Conservation (phyloP, 2,329 filamentous ascomycete species). For the Colletotrichum camelliae region DNA sequence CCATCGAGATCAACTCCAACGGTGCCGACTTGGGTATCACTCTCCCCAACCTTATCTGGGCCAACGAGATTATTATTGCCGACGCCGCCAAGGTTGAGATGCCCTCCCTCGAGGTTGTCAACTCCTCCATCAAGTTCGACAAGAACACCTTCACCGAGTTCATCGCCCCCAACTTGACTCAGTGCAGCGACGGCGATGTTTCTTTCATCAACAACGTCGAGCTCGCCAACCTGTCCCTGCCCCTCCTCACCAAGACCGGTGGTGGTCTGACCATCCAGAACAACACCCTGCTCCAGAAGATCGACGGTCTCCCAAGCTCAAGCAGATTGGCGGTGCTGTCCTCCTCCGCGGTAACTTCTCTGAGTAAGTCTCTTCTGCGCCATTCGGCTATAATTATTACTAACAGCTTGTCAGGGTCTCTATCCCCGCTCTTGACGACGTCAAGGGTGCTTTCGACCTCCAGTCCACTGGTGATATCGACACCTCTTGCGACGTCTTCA, state of each 20-base stretch:
- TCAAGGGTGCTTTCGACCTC: conserved; percentile 75
- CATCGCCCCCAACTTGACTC: conserved; percentile 72
- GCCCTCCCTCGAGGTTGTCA: conserved; percentile 75
- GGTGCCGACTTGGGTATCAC: conserved; percentile 71
- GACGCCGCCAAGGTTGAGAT: conserved; percentile 78
- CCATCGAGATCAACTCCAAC: conserved; percentile 81
- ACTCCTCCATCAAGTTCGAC: conserved; percentile 84
- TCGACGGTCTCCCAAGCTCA: conserved; percentile 73
- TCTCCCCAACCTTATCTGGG: conserved; percentile 78
- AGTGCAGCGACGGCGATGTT: conserved; percentile 62
- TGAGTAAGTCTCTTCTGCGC: conserved; percentile 33
- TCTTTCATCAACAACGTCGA: conserved; percentile 68
- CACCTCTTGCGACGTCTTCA: conserved; percentile 59
- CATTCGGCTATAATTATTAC: neutral
- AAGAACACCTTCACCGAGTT: conserved; percentile 73
- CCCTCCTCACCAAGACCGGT: conserved; percentile 68
- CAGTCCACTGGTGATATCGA: conserved; percentile 68
- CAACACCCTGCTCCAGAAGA: conserved; percentile 75
- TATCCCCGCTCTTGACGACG: conserved; percentile 70
- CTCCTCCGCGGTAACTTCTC: conserved; percentile 86
- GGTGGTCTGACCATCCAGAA: conserved; percentile 88
- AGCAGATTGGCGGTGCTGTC: conserved; percentile 78
- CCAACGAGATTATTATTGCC: conserved; percentile 59
- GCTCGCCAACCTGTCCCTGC: conserved; percentile 78
- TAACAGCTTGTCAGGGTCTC: conserved; percentile 60